Percentiles rank a stretch among this genome's conserved stretches.
These are phyloP conservation scores for Geosmithia putterillii DNA, from an alignment of 2,329 filamentous ascomycete species.

Conservation along the genomic window DNA sequence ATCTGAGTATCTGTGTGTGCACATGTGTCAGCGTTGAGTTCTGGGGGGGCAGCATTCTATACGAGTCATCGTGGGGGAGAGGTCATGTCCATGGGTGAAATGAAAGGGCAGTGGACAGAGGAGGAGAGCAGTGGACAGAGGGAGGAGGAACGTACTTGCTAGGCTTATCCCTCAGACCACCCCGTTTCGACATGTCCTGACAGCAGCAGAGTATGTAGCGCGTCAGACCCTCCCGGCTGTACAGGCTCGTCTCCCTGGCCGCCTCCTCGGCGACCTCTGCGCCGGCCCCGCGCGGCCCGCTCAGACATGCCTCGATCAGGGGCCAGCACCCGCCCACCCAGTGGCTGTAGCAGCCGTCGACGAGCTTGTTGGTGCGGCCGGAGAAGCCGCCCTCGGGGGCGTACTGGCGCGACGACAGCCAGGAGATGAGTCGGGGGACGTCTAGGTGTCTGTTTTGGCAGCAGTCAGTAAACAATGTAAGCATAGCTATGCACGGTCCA, in stretches of 20 bases:
- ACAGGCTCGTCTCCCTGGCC: constrained; percentile 38
- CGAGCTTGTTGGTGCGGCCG: constrained; percentile 92
- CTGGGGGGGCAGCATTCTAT: neutral
- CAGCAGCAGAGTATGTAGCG: constrained; percentile 86
- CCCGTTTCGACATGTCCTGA: constrained; percentile 57
- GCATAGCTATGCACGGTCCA: neutral
- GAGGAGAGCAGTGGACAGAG: neutral
- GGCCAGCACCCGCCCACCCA: constrained; percentile 97
- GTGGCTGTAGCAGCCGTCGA: constrained; percentile 96
- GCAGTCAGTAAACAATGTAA: constrained; percentile 7
- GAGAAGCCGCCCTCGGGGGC: constrained; percentile 86
- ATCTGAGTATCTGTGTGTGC: constrained; percentile 52
- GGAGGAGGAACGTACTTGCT: constrained; percentile 58
- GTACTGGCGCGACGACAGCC: constrained; percentile 83
- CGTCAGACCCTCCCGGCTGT: constrained; percentile 73
- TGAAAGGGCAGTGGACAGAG: neutral
- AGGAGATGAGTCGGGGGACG: constrained; percentile 64
- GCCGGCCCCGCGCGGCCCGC: constrained; percentile 25
- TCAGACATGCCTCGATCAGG: constrained; percentile 68
- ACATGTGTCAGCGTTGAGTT: neutral
- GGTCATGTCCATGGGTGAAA: constrained; percentile 1
- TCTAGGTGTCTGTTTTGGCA: constrained; percentile 49
- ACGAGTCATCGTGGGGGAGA: constrained; percentile 2
- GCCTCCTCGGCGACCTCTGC: constrained; percentile 9
- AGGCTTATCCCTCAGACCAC: constrained; percentile 88